Evolutionary conservation across 768 basidiomycete genomes (phyloP).

Genomic region (Naganishia onofrii): DNA sequence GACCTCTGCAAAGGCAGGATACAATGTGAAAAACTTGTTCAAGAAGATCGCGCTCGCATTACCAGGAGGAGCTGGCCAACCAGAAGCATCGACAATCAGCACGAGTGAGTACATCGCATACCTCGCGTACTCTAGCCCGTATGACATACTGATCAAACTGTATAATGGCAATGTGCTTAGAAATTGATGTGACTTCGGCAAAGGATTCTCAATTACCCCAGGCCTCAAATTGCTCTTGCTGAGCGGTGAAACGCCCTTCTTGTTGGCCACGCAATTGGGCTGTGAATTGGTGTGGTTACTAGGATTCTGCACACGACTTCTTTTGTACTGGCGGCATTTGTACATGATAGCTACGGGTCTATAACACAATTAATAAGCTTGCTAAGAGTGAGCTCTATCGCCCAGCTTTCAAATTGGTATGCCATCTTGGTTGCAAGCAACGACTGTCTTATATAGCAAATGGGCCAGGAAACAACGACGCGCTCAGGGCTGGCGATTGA

Average conservation of each 20-base stretch:
- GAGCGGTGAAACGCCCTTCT: neutral
- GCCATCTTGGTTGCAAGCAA: too few relatives aligned
- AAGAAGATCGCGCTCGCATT: slow-evolving; percentile 99
- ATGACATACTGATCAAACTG: too few relatives aligned
- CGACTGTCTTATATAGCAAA: too few relatives aligned
- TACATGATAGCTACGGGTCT: neutral
- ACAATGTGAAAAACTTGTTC: slow-evolving; percentile 97
- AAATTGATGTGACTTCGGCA: slow-evolving; percentile 86
- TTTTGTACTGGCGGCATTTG: slow-evolving; percentile 2
- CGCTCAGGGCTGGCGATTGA: slow-evolving; percentile 77
- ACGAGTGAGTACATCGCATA: slow-evolving; percentile 33
- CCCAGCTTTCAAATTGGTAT: too few relatives aligned
- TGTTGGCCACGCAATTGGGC: too few relatives aligned
- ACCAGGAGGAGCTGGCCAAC: slow-evolving; percentile 76
- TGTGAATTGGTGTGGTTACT: neutral
- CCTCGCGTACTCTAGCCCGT: neutral
- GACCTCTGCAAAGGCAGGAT: slow-evolving; percentile 97
- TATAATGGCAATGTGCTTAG: slow-evolving; percentile 53
- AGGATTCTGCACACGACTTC: neutral
- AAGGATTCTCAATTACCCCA: slow-evolving; percentile 70
- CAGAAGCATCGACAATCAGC: slow-evolving; percentile 59
- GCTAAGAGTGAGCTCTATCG: too few relatives aligned
- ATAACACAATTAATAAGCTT: neutral
- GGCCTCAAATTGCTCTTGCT: slow-evolving; percentile 79
- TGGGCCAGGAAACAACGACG: slow-evolving; percentile 58